phyloP scores from a whole-genome alignment of 257 asterid genomes.

The Solanum okadae region DNA sequence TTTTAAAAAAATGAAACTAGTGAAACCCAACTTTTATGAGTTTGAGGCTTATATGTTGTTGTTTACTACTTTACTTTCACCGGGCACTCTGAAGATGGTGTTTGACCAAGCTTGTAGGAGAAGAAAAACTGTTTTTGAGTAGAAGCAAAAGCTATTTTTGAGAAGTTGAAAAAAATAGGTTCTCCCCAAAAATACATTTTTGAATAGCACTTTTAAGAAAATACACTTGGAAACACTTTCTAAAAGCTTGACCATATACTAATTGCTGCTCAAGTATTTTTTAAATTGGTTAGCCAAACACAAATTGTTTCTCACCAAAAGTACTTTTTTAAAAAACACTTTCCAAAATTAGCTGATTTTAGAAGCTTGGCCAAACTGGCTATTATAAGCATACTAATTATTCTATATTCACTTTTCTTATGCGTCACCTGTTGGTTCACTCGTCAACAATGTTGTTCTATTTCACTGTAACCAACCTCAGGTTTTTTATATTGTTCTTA shows the following conservation, averaged over 20 bases:
- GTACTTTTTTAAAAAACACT: not conserved
- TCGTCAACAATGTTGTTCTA: not conserved
- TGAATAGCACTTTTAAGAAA: not conserved
- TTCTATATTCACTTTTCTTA: not conserved
- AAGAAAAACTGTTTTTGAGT: not conserved
- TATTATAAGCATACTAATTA: not conserved
- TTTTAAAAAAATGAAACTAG: not conserved
- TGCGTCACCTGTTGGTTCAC: not conserved
- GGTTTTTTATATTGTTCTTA: conserved; percentile 16
- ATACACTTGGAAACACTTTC: not conserved
- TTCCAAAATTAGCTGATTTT: not conserved
- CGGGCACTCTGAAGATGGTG: not conserved
- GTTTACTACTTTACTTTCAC: not conserved
- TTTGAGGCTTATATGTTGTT: not conserved
- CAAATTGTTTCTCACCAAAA: not conserved
- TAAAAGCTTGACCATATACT: not conserved
- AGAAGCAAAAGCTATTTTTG: not conserved
- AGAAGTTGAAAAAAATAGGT: not conserved
- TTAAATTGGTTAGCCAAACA: not conserved
- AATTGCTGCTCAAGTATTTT: not conserved
- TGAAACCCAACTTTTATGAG: not conserved
- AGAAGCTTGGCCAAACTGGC: not conserved
- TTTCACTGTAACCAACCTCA: not conserved
- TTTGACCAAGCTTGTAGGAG: not conserved
- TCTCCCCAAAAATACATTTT: not conserved